Conservation (phyloP, 768 basidiomycete genomes). For the Boletus tylopilopsis region DNA sequence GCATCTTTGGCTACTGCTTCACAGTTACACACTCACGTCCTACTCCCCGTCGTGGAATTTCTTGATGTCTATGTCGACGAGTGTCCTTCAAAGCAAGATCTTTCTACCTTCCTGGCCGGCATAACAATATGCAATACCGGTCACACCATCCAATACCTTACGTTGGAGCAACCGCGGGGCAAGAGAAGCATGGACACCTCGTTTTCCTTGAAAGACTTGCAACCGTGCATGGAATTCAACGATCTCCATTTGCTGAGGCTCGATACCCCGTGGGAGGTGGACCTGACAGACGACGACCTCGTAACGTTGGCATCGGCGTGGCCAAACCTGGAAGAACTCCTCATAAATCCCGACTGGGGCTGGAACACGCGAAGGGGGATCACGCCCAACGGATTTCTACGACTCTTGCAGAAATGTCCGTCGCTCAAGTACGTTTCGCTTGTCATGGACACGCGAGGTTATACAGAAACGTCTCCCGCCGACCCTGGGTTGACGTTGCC, state of each 20-base stretch:
- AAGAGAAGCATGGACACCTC: no score
- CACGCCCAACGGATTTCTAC: slow-evolving; percentile 5
- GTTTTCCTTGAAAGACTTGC: not conserved
- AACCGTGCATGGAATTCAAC: not conserved
- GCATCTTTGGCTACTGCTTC: not conserved
- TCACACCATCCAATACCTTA: not conserved
- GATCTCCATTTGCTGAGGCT: not conserved
- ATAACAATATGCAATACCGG: not conserved
- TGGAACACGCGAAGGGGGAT: not conserved
- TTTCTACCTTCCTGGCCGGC: not conserved
- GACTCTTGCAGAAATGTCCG: not conserved
- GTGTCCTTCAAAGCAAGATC: not conserved
- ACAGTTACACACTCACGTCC: not conserved
- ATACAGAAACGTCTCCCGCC: not conserved
- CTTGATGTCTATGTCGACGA: not conserved
- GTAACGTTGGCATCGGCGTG: not conserved
- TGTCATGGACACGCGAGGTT: slow-evolving; percentile 5
- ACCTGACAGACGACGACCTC: not conserved
- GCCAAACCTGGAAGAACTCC: no score
- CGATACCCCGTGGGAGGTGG: not conserved
- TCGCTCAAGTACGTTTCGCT: not conserved
- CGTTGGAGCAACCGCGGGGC: no score
- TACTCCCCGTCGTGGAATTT: not conserved
- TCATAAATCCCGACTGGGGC: no score
- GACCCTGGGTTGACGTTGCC: not conserved